Evolutionary conservation across 345 rosid species (phyloP).

Genomic region (Camelina hispida): DNA sequence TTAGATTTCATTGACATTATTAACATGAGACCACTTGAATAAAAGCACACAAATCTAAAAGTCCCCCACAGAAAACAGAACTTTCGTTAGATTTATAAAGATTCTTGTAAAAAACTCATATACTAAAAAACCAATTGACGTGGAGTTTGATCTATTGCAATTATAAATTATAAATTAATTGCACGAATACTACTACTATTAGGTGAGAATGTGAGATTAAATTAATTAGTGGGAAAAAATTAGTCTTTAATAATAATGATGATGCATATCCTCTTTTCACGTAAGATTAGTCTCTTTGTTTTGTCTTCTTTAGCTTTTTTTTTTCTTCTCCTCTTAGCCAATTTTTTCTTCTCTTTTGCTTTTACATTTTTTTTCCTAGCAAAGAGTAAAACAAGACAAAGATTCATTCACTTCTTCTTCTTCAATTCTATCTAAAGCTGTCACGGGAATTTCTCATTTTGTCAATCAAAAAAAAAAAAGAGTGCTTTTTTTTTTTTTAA

Average conservation of each 20-base stretch:
- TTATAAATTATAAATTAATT: neutral
- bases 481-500: neutral
- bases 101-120: constrained; percentile 7
- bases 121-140: neutral
- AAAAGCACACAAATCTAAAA: constrained; percentile 28
- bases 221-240: neutral
- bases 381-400: constrained; percentile 25
- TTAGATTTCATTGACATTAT: constrained; percentile 22
- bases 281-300: constrained; percentile 29
- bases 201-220: constrained; percentile 16
- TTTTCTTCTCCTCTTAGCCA: constrained; percentile 22
- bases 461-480: neutral
- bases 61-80: constrained; percentile 26
- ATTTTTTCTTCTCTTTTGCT: constrained; percentile 20
- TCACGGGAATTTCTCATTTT: constrained; percentile 5
- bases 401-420: constrained; percentile 7
- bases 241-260: constrained; percentile 29
- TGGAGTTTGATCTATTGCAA: constrained; percentile 11
- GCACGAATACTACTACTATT: neutral
- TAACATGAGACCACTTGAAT: constrained; percentile 3
- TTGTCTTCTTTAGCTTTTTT: constrained; percentile 33
- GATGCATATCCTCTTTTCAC: constrained; percentile 35
- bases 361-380: constrained; percentile 30
- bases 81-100: constrained; percentile 28
- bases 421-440: neutral